Evolutionary conservation across 2,329 filamentous ascomycete species (phyloP).

Genomic region (Hypoxylon sp.): DNA sequence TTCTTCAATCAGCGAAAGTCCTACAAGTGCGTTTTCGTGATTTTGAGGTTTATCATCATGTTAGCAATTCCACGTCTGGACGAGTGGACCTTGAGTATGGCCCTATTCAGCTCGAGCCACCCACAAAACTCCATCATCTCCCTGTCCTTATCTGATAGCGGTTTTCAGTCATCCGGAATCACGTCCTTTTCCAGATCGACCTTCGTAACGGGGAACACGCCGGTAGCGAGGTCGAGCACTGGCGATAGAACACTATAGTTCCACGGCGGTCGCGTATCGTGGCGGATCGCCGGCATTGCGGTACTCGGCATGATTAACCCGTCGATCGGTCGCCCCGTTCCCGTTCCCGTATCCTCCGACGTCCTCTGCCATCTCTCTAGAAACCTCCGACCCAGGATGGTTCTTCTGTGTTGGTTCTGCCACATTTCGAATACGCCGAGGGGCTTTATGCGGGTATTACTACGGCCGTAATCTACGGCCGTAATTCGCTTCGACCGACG

Average conservation of each 20-base stretch:
- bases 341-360: slow-evolving; percentile 20
- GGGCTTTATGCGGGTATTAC: slow-evolving; percentile 30
- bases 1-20: slow-evolving; percentile 44
- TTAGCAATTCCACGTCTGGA: neutral
- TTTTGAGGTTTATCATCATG: slow-evolving; percentile 35
- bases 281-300: slow-evolving; percentile 23
- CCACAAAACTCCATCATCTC: slow-evolving; percentile 40
- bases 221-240: slow-evolving; percentile 42
- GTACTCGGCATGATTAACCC: slow-evolving; percentile 28
- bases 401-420: slow-evolving; percentile 42
- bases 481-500: slow-evolving; percentile 34
- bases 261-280: slow-evolving; percentile 29
- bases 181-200: slow-evolving; percentile 43
- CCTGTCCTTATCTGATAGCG: slow-evolving; percentile 39
- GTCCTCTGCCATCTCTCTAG: slow-evolving; percentile 43
- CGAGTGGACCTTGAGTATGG: neutral
- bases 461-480: slow-evolving; percentile 40
- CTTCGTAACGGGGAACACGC: slow-evolving; percentile 43
- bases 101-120: neutral
- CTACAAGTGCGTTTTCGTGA: slow-evolving; percentile 45
- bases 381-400: slow-evolving; percentile 38
- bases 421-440: slow-evolving; percentile 43
- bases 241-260: slow-evolving; percentile 34
- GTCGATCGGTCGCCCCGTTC: slow-evolving; percentile 32
- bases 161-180: slow-evolving; percentile 39